Evolutionary conservation across 2,329 filamentous ascomycete species (phyloP).

Genomic region (Ophiostoma sp.): DNA sequence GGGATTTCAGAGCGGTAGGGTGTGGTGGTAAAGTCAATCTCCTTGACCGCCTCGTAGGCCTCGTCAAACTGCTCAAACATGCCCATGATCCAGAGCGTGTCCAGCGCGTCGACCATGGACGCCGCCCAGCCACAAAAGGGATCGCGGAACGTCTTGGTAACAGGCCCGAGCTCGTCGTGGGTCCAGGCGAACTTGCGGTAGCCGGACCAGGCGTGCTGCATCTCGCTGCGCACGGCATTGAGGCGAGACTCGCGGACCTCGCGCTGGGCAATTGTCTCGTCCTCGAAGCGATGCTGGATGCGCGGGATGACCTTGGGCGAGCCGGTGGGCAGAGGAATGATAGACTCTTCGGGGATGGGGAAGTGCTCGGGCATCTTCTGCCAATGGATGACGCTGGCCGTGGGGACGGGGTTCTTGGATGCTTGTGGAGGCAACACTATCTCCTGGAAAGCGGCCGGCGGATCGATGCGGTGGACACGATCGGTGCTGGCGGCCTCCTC

Average conservation of each 20-base stretch:
- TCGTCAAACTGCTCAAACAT: slow-evolving; percentile 73
- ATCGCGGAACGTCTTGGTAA: slow-evolving; percentile 62
- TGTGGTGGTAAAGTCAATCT: slow-evolving; percentile 79
- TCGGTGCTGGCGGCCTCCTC: slow-evolving; percentile 22
- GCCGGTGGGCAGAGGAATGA: slow-evolving; percentile 71
- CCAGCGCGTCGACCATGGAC: slow-evolving; percentile 74
- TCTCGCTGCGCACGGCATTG: slow-evolving; percentile 64
- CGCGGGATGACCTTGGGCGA: slow-evolving; percentile 64
- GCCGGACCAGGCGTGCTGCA: slow-evolving; percentile 72
- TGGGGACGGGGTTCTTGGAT: slow-evolving; percentile 13
- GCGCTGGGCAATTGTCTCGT: slow-evolving; percentile 57
- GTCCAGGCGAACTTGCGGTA: slow-evolving; percentile 77
- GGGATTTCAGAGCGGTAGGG: slow-evolving; percentile 62
- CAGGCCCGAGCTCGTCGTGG: slow-evolving; percentile 78
- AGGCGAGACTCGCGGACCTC: slow-evolving; percentile 60
- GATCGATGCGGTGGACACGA: slow-evolving; percentile 18
- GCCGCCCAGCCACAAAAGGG: slow-evolving; percentile 91
- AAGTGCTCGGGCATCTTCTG: slow-evolving; percentile 67
- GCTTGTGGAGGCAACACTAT: neutral
- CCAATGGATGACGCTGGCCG: slow-evolving; percentile 58
- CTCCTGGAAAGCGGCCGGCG: slow-evolving; percentile 16
- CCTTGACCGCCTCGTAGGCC: slow-evolving; percentile 61
- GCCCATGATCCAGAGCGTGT: slow-evolving; percentile 84
- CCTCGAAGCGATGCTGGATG: slow-evolving; percentile 67
- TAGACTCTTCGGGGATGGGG: slow-evolving; percentile 63